Evolutionary conservation across 129 eudicot species (phyloP).

Genomic region (Scalesia atractyloides): DNA sequence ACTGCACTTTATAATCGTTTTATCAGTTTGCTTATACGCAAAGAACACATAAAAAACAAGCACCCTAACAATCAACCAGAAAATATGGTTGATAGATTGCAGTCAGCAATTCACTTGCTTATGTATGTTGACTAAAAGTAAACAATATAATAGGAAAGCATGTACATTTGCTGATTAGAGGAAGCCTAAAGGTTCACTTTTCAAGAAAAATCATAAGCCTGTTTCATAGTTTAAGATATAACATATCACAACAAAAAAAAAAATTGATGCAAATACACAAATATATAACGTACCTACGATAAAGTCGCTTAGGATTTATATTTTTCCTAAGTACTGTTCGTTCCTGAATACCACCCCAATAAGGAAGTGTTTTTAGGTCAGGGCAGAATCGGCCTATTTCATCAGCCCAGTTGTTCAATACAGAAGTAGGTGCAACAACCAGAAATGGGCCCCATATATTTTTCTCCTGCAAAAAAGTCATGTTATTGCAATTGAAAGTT

Average conservation of each 20-base stretch:
- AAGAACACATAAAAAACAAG: conserved; percentile 9
- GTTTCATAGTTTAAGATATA: background rate
- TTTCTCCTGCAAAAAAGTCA: conserved; percentile 61
- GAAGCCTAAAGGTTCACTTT: conserved; percentile 7
- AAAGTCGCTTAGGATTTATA: conserved; percentile 92
- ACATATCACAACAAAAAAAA: conserved; percentile 5
- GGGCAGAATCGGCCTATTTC: conserved; percentile 97
- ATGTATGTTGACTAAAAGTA: conserved; percentile 5
- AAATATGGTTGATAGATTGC: conserved; percentile 1
- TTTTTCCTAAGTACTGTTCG: conserved; percentile 85
- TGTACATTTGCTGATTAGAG: conserved; percentile 2
- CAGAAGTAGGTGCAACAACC: conserved; percentile 98
- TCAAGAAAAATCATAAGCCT: background rate
- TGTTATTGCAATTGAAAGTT: background rate
- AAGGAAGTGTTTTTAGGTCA: conserved; percentile 88
- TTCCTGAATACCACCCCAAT: conserved; percentile 94
- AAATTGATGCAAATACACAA: background rate
- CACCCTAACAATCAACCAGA: conserved; percentile 14
- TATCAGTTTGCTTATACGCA: conserved; percentile 4
- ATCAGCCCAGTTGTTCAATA: conserved; percentile 98
- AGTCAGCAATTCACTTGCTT: conserved; percentile 19
- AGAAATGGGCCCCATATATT: conserved; percentile 99
- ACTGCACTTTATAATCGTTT: background rate
- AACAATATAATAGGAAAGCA: background rate
- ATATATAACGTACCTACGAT: conserved; percentile 61